Base-by-base conservation (phyloP, 2,329 filamentous ascomycete species). In the Phaeophleospora eucalypticola region DNA sequence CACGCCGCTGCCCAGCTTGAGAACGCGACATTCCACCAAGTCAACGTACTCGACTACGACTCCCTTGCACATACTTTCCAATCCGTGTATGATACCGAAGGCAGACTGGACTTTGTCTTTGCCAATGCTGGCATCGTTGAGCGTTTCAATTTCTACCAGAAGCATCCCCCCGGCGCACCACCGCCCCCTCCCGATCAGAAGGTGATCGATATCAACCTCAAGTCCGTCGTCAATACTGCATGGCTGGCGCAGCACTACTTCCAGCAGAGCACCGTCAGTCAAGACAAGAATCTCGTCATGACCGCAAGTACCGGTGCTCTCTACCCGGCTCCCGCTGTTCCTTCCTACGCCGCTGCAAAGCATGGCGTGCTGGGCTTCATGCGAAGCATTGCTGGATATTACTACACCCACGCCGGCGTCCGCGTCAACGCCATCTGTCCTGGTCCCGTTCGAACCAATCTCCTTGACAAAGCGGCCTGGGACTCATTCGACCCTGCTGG, bases 121-220 rank as follows among this genome's bases (percentile, higher is more conserved):
- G 71, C 71, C 42, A 82, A 82, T 53, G 80, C 80, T 0, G 80
- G 80, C 14, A 64, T 81, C 18, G 67, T 65, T 1, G 71, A 73
- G 4, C 67, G 67, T 2, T 68, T 71, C 16, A 61, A 54, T 29
- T 60, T 61, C 27, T 42, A 60, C 18, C 35, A 47, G 9, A 42
- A 51, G n/a, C 63, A 68, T 43, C 48, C 51, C 10, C 14, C 17
- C 4, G 54, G 46, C 12, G 43, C 43, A 20, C 36, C 43, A 14
- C 49, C 53, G 17, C 56, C 61, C 17, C 60, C 62, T 39, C 60
- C 70, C 2, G 60, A 63, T 19, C 62, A 65, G 33, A 56, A 64
- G n/a, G 61, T 67, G n/a, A 60, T 68, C 35, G 69, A 73, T 38
- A 64, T 71, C 35, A 67, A 73, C 48, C 46, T 74, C 17, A 68